These are phyloP conservation scores for Rhynchosporium agropyri DNA, from an alignment of 2,329 filamentous ascomycete genomes.

Conservation along the genomic window DNA sequence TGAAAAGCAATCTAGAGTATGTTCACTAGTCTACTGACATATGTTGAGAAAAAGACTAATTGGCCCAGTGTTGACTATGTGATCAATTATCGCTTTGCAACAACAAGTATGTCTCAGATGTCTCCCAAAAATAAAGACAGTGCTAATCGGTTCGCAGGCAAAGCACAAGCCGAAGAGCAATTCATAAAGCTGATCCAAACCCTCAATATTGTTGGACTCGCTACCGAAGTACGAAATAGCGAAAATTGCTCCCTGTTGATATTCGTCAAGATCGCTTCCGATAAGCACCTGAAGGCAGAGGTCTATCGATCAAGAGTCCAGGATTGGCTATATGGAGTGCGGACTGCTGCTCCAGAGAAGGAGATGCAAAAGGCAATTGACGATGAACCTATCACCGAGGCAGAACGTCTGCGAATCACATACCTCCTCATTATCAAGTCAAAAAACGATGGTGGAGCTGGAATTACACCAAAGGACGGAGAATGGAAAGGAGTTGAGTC, in stretches of 20 bases:
- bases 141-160: constrained; percentile 52
- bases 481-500: constrained; percentile 74
- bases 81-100: constrained; percentile 73
- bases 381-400: constrained; percentile 78
- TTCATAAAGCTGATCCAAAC: constrained; percentile 79
- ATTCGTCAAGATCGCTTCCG: constrained; percentile 79
- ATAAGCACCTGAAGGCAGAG: constrained; percentile 73
- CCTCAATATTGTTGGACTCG: constrained; percentile 77
- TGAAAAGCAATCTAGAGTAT: constrained; percentile 48
- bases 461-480: constrained; percentile 68
- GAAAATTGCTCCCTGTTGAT: constrained; percentile 75
- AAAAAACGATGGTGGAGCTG: constrained; percentile 74
- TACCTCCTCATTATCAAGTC: constrained; percentile 82
- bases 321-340: constrained; percentile 91
- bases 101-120: constrained; percentile 55
- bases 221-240: constrained; percentile 84
- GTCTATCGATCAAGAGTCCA: constrained; percentile 86
- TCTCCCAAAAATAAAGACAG: constrained; percentile 17
- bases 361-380: constrained; percentile 70
- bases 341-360: constrained; percentile 73
- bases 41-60: constrained; percentile 19
- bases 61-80: constrained; percentile 78
- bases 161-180: constrained; percentile 67
- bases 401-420: constrained; percentile 84
- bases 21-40: constrained; percentile 21